Percentiles rank a stretch among this genome's conserved stretches.
Evolutionary conservation across 352 stramenopile genomes (phyloP).

Genomic region (Phytophthora capsici): DNA sequence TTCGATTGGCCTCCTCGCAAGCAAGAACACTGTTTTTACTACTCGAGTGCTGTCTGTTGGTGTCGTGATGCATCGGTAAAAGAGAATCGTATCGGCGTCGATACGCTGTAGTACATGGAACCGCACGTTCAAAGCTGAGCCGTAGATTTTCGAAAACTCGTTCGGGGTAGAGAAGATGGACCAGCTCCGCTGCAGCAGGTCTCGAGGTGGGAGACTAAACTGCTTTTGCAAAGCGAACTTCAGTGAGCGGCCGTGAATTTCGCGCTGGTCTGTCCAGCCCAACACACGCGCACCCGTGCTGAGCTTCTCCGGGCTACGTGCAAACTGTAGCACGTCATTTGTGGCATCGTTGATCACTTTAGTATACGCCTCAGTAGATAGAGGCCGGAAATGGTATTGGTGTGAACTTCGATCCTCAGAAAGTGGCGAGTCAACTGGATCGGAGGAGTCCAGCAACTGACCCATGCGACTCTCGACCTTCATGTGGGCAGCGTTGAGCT

Average conservation of each 20-base stretch:
- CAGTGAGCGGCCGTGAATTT: slow-evolving; percentile 46
- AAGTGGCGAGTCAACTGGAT: slow-evolving; percentile 38
- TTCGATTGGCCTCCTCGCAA: slow-evolving; percentile 57
- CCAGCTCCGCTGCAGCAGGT: slow-evolving; percentile 63
- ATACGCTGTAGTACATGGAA: slow-evolving; percentile 61
- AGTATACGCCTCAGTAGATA: slow-evolving; percentile 45
- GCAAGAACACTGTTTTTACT: slow-evolving; percentile 70
- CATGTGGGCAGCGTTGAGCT: slow-evolving; percentile 55
- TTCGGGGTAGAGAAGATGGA: slow-evolving; percentile 56
- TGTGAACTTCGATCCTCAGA: not conserved
- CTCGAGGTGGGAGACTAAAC: slow-evolving; percentile 47
- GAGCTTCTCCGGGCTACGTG: slow-evolving; percentile 46
- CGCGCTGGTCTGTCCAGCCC: slow-evolving; percentile 71
- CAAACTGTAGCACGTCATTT: slow-evolving; percentile 64
- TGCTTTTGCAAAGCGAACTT: slow-evolving; percentile 75
- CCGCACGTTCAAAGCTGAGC: slow-evolving; percentile 42
- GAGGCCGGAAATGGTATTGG: slow-evolving; percentile 45
- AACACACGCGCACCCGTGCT: slow-evolving; percentile 58
- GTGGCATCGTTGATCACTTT: slow-evolving; percentile 50
- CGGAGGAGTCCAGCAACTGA: slow-evolving; percentile 55
- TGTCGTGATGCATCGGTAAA: slow-evolving; percentile 55
- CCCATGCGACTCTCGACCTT: slow-evolving; percentile 58
- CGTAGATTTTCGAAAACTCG: slow-evolving; percentile 61
- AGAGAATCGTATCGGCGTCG: slow-evolving; percentile 62
- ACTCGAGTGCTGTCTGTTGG: slow-evolving; percentile 37